These are phyloP conservation scores for Sclerotinia nivalis DNA, from an alignment of 2,329 filamentous ascomycete species.

Conservation along the genomic window DNA sequence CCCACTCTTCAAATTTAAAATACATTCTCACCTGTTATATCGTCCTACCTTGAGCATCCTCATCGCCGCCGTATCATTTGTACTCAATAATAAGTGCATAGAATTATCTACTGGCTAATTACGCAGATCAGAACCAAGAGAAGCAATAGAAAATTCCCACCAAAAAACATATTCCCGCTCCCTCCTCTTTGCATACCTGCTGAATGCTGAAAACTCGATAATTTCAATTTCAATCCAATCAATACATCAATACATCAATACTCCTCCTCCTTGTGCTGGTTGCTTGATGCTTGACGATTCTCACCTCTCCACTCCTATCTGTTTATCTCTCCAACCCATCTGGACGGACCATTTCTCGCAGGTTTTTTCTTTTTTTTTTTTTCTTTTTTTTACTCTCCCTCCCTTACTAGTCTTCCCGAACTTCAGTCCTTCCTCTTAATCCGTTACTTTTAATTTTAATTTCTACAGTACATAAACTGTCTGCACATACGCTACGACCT, in stretches of 20 bases:
- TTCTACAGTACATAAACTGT: slow-evolving; percentile 9
- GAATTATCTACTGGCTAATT: neutral
- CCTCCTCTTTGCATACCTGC: neutral
- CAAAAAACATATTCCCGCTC: neutral
- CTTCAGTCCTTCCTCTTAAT: neutral
- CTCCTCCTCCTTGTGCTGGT: neutral
- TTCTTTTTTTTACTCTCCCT: neutral
- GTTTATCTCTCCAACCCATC: neutral
- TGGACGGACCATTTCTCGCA: neutral
- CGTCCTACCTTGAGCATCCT: slow-evolving; percentile 10
- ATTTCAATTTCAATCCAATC: slow-evolving; percentile 1
- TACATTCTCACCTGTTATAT: slow-evolving; percentile 4
- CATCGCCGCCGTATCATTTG: slow-evolving; percentile 3
- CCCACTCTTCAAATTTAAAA: slow-evolving; percentile 15
- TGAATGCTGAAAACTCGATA: slow-evolving; percentile 5
- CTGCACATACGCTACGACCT: slow-evolving; percentile 12
- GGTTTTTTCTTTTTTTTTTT: neutral
- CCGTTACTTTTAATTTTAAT: slow-evolving; percentile 14
- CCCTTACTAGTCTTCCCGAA: neutral
- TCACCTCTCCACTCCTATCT: slow-evolving; percentile 1
- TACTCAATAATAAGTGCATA: slow-evolving; percentile 4
- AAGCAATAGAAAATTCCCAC: slow-evolving; percentile 7
- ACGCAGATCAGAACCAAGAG: slow-evolving; percentile 12
- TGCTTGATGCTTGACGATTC: neutral
- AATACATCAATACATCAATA: neutral